A percentile compares a stretch with the other conserved stretches of the same genome.
Conservation (phyloP, 345 rosid genomes). For the Eucalyptus decipiens region DNA sequence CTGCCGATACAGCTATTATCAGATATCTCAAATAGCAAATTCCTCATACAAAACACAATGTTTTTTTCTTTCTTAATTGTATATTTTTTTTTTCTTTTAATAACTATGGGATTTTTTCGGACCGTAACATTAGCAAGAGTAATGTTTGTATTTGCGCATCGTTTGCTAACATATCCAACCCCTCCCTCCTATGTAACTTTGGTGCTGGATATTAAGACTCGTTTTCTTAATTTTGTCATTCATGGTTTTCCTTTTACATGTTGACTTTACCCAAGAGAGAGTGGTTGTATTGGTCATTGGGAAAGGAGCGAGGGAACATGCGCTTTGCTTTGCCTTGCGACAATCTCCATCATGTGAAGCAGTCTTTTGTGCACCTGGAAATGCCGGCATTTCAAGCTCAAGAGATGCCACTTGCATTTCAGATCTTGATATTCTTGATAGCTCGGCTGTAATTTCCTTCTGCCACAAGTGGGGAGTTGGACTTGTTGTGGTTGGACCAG, state of each 20-base stretch:
- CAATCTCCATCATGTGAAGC: constrained; percentile 64
- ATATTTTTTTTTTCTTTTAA: no score
- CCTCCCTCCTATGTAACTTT: no score
- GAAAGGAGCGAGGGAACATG: constrained; percentile 94
- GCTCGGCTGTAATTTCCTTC: constrained; percentile 60
- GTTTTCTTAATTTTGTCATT: background rate
- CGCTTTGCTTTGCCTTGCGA: constrained; percentile 74
- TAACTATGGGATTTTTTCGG: background rate
- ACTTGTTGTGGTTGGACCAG: constrained; percentile 86
- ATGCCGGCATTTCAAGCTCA: constrained; percentile 73
- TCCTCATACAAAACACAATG: background rate
- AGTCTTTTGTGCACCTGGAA: constrained; percentile 94
- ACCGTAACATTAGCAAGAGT: background rate
- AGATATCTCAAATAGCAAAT: background rate
- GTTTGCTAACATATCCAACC: no score
- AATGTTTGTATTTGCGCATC: background rate
- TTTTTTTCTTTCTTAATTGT: no score
- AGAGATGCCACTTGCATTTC: constrained; percentile 75
- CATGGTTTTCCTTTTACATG: background rate
- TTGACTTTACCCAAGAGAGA: constrained; percentile 29
- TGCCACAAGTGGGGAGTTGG: constrained; percentile 54
- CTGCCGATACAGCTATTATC: background rate
- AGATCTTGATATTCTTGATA: constrained; percentile 54
- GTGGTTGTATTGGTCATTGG: constrained; percentile 74
- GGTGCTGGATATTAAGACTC: no score